Evolutionary conservation across 2,329 filamentous ascomycete species (phyloP).

Genomic region (Fusarium torulosum): DNA sequence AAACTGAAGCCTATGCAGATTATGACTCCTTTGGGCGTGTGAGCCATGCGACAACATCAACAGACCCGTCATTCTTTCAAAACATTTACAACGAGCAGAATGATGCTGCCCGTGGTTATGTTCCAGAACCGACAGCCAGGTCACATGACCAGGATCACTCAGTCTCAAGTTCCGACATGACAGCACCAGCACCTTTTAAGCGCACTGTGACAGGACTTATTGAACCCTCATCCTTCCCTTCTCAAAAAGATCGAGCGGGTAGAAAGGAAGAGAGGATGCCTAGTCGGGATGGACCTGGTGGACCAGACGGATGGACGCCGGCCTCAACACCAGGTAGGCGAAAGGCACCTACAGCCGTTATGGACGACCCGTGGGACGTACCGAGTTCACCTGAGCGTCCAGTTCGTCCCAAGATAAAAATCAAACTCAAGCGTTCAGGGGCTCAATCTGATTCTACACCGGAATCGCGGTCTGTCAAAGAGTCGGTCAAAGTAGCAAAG

Average conservation of each 20-base stretch:
- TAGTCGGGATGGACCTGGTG: slow-evolving; percentile 14
- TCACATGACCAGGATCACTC: slow-evolving; percentile 25
- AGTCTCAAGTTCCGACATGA: slow-evolving; percentile 46
- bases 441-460: slow-evolving; percentile 5
- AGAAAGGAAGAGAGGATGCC: slow-evolving; percentile 23
- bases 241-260: slow-evolving; percentile 48
- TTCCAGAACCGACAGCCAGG: slow-evolving; percentile 18
- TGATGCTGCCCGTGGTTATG: slow-evolving; percentile 47
- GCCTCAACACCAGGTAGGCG: slow-evolving; percentile 51
- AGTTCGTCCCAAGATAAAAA: slow-evolving; percentile 26
- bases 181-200: slow-evolving; percentile 47
- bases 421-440: slow-evolving; percentile 32
- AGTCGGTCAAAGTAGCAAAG: not conserved
- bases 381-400: slow-evolving; percentile 56
- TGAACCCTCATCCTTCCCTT: slow-evolving; percentile 47
- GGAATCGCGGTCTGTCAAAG: not conserved
- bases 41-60: slow-evolving; percentile 56
- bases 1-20: slow-evolving; percentile 12
- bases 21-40: slow-evolving; percentile 44
- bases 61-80: slow-evolving; percentile 62
- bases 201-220: slow-evolving; percentile 46
- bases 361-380: slow-evolving; percentile 59
- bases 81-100: slow-evolving; percentile 62
- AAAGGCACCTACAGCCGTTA: slow-evolving; percentile 42
- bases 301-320: slow-evolving; percentile 50